Evolutionary conservation across 768 basidiomycete species (phyloP), one percentile per base, ranked within the genome.

Genomic region (Lyophyllum shimeji): DNA sequence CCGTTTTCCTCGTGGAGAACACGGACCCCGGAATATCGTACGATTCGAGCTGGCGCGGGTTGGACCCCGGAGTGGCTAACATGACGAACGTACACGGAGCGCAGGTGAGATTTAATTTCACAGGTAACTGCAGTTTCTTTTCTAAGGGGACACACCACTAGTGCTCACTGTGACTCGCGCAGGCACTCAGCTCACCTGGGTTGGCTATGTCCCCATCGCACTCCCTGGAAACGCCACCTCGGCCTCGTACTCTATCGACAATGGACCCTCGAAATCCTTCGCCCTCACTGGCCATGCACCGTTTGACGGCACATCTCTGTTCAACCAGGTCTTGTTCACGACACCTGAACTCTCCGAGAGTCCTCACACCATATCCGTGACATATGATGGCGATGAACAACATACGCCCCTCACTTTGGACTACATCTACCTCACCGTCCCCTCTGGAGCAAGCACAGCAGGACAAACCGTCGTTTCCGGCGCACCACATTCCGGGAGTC

Each of bases 221-320:
- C 20, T 17, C 15, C 48, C 57, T 3, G 31, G 44, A 6, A 46
- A 34, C 17, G 40, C 21, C 13, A 39, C 42, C 31, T 25, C 17
- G 8, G 59, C 47, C 7, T 50, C 55, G 1, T 60, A 45, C 20
- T 50, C 52, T n/a, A 56, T 60, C 17, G 59, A 60, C 34, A 40
- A 31, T 15, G 55, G 55, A 7, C 7, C 40, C 0, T 29, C 59
- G 7, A 45, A 43, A 9, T 21, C 18, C n/a, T 56, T 60, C 45
- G 43, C 17, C 6, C 39, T 60, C n/a, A 24, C 12, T 5, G 50
- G 54, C 3, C 52, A 46, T 40, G 20, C 59, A 17, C 17, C 46
- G 5, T 17, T 2, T 39, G 49, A 23, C 3, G 42, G 40, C 3
- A 46, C 54, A 2, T 29, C 46, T 0, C 21, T 42, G 9, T 56